phyloP scores from a whole-genome alignment of 2,329 filamentous ascomycete genomes.

The Didymella lethalis region DNA sequence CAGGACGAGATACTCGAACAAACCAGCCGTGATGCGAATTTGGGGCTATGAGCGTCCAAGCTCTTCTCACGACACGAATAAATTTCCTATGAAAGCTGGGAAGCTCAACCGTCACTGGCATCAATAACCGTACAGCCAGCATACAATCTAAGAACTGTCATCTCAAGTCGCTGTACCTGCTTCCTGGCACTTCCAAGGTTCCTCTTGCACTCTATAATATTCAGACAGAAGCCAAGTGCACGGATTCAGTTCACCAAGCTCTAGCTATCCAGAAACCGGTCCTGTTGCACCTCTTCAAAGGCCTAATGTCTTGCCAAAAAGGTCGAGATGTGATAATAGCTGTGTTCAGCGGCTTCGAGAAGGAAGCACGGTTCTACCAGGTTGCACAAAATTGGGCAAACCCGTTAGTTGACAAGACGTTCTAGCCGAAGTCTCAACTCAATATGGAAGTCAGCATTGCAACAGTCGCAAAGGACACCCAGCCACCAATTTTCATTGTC shows the following conservation, averaged over 20 bases:
- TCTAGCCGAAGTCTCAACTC: constrained; percentile 8
- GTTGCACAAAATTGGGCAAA: constrained; percentile 8
- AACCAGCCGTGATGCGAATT: neutral
- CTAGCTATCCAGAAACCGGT: no score
- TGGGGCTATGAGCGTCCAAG: neutral
- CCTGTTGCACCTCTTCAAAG: neutral
- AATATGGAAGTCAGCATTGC: constrained; percentile 16
- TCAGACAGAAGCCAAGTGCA: neutral
- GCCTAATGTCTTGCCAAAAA: neutral
- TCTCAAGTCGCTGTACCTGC: neutral
- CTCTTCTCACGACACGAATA: neutral
- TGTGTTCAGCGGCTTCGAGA: constrained; percentile 1
- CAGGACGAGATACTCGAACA: neutral
- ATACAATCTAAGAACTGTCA: no score
- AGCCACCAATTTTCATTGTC: constrained; percentile 18
- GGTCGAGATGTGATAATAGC: neutral
- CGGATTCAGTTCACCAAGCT: neutral
- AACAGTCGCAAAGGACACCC: constrained; percentile 19
- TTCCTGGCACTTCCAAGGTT: neutral
- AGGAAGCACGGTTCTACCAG: constrained; percentile 3
- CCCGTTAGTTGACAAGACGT: constrained; percentile 18
- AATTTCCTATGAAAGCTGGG: neutral
- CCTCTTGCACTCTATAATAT: neutral
- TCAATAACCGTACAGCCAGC: neutral
- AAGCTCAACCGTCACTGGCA: neutral